Evolutionary conservation across 495 filamentous ascomycete genomes (phyloP), one percentile per base, ranked within the genome.

Genomic region (Schizothecium vesticola): DNA sequence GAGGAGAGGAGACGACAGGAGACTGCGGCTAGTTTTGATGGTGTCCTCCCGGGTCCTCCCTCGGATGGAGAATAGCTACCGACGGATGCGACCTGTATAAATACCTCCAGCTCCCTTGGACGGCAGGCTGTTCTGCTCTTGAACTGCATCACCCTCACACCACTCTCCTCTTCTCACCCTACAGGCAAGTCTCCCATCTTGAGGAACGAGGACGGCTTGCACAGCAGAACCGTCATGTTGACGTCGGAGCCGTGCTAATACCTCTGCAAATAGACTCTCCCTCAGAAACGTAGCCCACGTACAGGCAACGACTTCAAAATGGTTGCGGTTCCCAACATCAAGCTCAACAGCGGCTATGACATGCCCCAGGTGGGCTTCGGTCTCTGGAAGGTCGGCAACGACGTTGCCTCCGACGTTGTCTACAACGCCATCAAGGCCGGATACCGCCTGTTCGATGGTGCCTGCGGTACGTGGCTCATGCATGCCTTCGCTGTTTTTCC

Each of bases 401-500:
- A 87, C 43, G 90, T 87, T 62, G 89, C 86, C 75, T 87, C 92
- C 73, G 90, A 94, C 73, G 88, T 86, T 71, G 88, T 96, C 71
- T 95, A 96, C 83, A 87, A 93, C 67, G 92, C 92, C 73, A 94
- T 96, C 83, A 95, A 95, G 81, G 81, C 87, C 29, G 92, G 92
- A 26, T 96, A 96, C 82, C 86, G 92, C 67, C 84, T 94, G 43
- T 92, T 96, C 70, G 92, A 96, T 71, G 92, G 92, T 71, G 92
- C 92, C 67, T 91, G 88, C 77, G 92, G 91, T 94, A 84, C 71
- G 85, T 82, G 43, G 57, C 23, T 3, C 55, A 19, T 58, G 19
- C 51, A 23, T 63, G n/a, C n/a, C n/a, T n/a, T n/a, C n/a, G n/a
- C 23, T 23, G 67, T 61, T 61, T 26, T 56, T 13, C 31, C 63